Evolutionary conservation across 306 rosid genomes (phyloP), one percentile per base, ranked within the genome.

Genomic region (Lathyrus sativus): DNA sequence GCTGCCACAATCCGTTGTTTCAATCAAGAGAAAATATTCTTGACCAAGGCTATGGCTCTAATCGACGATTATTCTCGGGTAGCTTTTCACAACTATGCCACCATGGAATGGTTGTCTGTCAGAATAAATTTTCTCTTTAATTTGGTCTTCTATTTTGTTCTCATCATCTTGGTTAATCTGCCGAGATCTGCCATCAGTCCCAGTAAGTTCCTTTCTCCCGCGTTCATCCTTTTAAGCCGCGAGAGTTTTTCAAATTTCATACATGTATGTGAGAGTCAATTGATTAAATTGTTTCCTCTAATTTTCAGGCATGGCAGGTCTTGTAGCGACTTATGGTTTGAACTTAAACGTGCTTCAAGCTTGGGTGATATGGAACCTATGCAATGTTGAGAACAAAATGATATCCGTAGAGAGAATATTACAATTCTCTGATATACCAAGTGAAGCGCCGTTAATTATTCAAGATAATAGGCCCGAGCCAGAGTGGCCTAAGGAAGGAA

Each of bases 351-450:
- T 91, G 43, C 91, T 91, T 22, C 97, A 91, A 58, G 91, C 93
- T 44, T 91, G 97, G 97, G 91, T 86, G 14, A 88, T 88, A 74
- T 91, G 93, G 93, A 91, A 91, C 61, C 74, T 86, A n/a, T 91
- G 93, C 84, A 91, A 91, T 53, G 97, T 91, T 4, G 97, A 91
- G 61, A 88, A 91, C 88, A 86, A 86, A 75, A 91, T 91, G 97
- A 88, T 91, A 67, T 91, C 97, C 24, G 91, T 91, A 11, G 91
- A 91, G 79, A 83, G 96, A 80, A 83, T 91, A 78, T 79, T 91
- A 38, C 96, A 91, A 13, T 91, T 85, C 76, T 86, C 89, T 3
- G 77, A 57, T 4, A 72, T 88, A 61, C 85, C 87, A 39, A 79
- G 91, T 50, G 97, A 91, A 77, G 97, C 96, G 0, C 93, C 93